Base-by-base conservation (phyloP, 169 alveolate species). In the Blepharisma undulans region DNA sequence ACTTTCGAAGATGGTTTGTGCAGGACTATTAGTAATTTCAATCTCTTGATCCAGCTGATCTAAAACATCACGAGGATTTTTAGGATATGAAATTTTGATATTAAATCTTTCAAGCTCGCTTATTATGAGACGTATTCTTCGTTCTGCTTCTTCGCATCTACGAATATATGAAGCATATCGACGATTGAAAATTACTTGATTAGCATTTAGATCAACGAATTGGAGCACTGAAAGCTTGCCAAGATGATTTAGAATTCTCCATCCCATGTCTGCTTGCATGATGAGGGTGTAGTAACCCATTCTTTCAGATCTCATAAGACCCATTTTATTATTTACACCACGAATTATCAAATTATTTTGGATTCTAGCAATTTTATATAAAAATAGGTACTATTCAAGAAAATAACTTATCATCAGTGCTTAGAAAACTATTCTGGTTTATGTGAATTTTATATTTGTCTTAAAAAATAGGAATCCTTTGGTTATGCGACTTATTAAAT, bases 261-360 rank as follows among this genome's bases (percentile, higher is more conserved):
- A 96, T 18, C 95, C 93, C 33, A 94, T 80, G 92, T 96, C 97
- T 59, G 91, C 88, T 4, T 96, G 97, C 72, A 96, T 94, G 21
- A 94, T 84, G 19, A 96, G 72, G 85, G 93, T 92, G 90, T 95
- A 95, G 71, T 92, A 95, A 48, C 94, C 93, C 98, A 96, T 96
- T 72, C 90, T 92, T 76, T 95, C 97, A 18, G 97, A 93, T 90
- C 98, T 78, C 89, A 93, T 90, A 18, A 95, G 36, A 34, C 95
- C 93, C 97, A 95, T 95, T 78, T 78, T 48, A 48, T 48, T 10
- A 48, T 48, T 48, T 10, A 10, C 66, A 48, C 66, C 66, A 48
- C n/a, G n/a, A n/a, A n/a, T n/a, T n/a, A n/a, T n/a, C n/a, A n/a
- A n/a, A n/a, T n/a, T n/a, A n/a, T n/a, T n/a, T n/a, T n/a, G n/a